phyloP scores from a whole-genome alignment of 2,329 filamentous ascomycete genomes.

The Fusarium neocosmosporiellum region DNA sequence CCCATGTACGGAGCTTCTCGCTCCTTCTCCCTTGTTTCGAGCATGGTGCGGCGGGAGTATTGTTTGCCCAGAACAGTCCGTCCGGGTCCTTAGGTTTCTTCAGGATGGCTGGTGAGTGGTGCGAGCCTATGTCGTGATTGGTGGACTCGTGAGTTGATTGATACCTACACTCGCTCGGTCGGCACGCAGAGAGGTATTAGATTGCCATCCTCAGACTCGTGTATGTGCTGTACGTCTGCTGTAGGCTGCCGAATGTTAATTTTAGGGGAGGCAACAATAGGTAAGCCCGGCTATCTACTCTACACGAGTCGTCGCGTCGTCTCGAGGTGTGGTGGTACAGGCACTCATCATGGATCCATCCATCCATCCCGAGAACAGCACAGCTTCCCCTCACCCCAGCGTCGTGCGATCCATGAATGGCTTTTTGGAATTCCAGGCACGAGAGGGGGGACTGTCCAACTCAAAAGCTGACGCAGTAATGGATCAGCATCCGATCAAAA shows the following conservation, averaged over 20 bases:
- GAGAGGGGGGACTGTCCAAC: neutral
- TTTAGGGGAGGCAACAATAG: constrained; percentile 10
- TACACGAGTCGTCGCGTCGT: neutral
- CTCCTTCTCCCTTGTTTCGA: constrained; percentile 34
- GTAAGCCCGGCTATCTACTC: neutral
- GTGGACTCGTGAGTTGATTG: neutral
- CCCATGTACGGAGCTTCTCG: constrained; percentile 21
- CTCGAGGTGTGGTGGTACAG: constrained; percentile 5
- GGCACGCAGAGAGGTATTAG: neutral
- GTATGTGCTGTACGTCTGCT: neutral
- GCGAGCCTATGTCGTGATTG: constrained; percentile 7
- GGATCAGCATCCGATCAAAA: constrained; percentile 14
- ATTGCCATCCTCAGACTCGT: constrained; percentile 1
- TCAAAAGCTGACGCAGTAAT: constrained; percentile 3
- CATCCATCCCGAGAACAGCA: neutral
- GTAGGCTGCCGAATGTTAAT: constrained; percentile 11
- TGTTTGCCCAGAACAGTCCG: constrained; percentile 6
- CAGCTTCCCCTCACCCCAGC: neutral
- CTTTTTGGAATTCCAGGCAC: constrained; percentile 1
- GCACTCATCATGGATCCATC: neutral
- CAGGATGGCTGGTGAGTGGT: neutral
- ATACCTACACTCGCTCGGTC: neutral
- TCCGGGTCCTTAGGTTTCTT: neutral
- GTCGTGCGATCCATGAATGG: constrained; percentile 2
- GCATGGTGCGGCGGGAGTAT: constrained; percentile 16